phyloP scores from a whole-genome alignment of 495 filamentous ascomycete genomes.

The Melanomma pulvis-pyrius region DNA sequence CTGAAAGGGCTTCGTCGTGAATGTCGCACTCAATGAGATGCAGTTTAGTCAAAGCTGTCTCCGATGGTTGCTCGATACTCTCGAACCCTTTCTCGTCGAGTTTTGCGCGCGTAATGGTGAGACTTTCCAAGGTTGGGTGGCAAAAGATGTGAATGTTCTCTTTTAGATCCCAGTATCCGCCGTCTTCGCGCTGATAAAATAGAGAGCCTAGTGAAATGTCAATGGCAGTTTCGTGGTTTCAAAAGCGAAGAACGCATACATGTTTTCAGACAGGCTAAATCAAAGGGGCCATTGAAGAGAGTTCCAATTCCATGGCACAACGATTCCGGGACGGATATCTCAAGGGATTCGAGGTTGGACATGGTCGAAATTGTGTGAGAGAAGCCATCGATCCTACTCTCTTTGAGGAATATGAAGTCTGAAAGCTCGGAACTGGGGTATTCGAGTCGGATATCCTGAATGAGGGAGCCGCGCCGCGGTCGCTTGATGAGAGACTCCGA shows the following conservation, averaged over 20 bases:
- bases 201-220: constrained; percentile 3
- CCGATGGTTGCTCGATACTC: constrained; percentile 5
- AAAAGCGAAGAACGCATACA: not conserved
- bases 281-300: constrained; percentile 19
- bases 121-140: constrained; percentile 14
- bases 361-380: constrained; percentile 17
- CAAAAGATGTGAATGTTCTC: constrained; percentile 24
- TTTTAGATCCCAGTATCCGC: constrained; percentile 12
- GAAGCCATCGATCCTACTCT: constrained; percentile 11
- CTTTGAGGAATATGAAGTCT: constrained; percentile 1
- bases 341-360: constrained; percentile 13
- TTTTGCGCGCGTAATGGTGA: constrained; percentile 16
- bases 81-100: constrained; percentile 20
- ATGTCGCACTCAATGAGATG: constrained; percentile 23
- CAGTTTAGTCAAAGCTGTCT: constrained; percentile 9
- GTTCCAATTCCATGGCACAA: constrained; percentile 10
- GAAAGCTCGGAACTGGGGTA: constrained; percentile 24
- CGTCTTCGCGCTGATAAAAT: constrained; percentile 11
- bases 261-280: constrained; percentile 18
- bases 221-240: not conserved
- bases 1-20: constrained; percentile 13
- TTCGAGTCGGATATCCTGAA: constrained; percentile 6
- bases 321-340: constrained; percentile 18
- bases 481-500: constrained; percentile 12
- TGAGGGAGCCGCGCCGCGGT: constrained; percentile 18